Conservation (phyloP, 139 green algal genomes). For the Coelastrella sp. region DNA sequence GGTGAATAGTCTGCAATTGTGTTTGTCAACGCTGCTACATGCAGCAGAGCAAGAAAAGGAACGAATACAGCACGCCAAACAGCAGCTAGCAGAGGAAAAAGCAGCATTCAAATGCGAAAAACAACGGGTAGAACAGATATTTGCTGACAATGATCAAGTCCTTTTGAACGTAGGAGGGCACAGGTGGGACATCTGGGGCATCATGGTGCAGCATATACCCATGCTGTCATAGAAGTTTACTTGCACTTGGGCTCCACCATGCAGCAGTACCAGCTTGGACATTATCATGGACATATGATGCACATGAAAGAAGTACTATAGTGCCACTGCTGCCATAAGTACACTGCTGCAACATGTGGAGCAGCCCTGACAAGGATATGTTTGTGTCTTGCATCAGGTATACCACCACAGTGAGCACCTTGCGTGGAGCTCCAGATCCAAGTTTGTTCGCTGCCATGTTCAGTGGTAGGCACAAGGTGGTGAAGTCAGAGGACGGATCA, state of each 20-base stretch:
- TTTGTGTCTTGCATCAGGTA: slow-evolving; percentile 48
- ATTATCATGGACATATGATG: too few relatives aligned
- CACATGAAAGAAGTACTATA: neutral
- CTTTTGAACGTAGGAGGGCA: slow-evolving; percentile 73
- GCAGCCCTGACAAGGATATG: neutral
- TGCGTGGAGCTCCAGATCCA: slow-evolving; percentile 69
- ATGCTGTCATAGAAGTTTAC: neutral
- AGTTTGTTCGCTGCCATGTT: slow-evolving; percentile 84
- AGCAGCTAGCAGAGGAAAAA: slow-evolving; percentile 60
- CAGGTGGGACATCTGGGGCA: neutral
- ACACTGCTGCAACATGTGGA: too few relatives aligned
- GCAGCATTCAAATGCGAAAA: slow-evolving; percentile 59
- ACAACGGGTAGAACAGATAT: slow-evolving; percentile 55
- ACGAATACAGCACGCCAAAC: slow-evolving; percentile 41
- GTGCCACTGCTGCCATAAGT: neutral
- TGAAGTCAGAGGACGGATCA: slow-evolving; percentile 2
- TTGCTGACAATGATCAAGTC: slow-evolving; percentile 64
- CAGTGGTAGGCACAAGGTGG: slow-evolving; percentile 58
- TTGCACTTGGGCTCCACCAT: neutral
- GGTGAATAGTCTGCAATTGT: slow-evolving; percentile 46
- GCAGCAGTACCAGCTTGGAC: too few relatives aligned
- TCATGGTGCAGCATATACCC: too few relatives aligned
- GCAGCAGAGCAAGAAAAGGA: slow-evolving; percentile 56
- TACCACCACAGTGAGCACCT: slow-evolving; percentile 75
- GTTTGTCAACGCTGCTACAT: slow-evolving; percentile 51